Conservation (phyloP, 2,329 filamentous ascomycete genomes). For the Zelopaecilomyces penicillatus region DNA sequence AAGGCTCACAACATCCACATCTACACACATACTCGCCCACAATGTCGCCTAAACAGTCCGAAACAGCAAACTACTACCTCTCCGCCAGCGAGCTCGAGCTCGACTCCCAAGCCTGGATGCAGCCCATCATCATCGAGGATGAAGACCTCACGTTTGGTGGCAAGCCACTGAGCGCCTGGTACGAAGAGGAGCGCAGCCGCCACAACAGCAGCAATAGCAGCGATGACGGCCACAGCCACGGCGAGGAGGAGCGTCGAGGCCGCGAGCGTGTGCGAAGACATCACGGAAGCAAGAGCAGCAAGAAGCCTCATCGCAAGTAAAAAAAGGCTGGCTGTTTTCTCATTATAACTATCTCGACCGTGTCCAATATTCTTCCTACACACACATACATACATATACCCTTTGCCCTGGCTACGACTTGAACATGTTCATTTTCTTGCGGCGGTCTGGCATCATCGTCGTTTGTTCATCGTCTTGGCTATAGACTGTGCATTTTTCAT, state of each 20-base stretch:
- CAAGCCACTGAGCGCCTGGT: slow-evolving; percentile 51
- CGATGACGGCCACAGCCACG: slow-evolving; percentile 25
- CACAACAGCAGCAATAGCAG: slow-evolving; percentile 23
- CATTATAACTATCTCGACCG: background rate
- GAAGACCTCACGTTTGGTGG: slow-evolving; percentile 54
- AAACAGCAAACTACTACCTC: slow-evolving; percentile 23
- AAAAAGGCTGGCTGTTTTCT: background rate
- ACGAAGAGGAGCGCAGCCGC: slow-evolving; percentile 40
- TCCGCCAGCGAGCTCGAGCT: slow-evolving; percentile 26
- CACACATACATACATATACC: background rate
- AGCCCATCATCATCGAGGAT: slow-evolving; percentile 51
- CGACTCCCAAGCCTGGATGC: slow-evolving; percentile 36
- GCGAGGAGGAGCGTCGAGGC: slow-evolving; percentile 29
- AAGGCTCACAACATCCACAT: background rate
- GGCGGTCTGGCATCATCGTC: background rate
- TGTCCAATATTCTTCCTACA: background rate
- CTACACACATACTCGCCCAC: slow-evolving; percentile 9
- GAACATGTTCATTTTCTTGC: background rate
- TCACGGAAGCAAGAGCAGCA: slow-evolving; percentile 13
- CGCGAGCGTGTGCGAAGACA: slow-evolving; percentile 28
- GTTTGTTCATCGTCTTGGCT: background rate
- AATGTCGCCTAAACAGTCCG: slow-evolving; percentile 10
- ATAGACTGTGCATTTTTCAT: background rate
- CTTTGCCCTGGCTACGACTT: background rate
- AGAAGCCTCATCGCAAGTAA: slow-evolving; percentile 25